Base-by-base conservation (phyloP, 352 stramenopile species). In the Pythium chondricola region DNA sequence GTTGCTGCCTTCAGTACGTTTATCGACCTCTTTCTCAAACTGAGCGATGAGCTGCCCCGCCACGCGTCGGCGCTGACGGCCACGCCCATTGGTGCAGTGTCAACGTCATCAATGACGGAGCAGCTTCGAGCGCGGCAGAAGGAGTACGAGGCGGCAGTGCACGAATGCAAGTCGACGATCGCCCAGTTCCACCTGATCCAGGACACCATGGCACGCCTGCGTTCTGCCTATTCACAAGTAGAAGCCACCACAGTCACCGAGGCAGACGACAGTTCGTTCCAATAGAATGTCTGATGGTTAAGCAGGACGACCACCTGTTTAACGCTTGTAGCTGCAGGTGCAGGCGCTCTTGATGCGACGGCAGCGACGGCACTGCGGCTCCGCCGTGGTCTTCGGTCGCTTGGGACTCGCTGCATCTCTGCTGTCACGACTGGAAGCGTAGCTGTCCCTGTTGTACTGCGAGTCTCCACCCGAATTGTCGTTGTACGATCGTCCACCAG, bases 11-110 rank as follows among this genome's bases (percentile, higher is more conserved):
- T 4, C 32, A 75, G 66, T 3, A 59, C 61, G 6, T 75, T 82
- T 47, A 67, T 82, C 18, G 59, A 74, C 24, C 37, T 83, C n/a
- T 79, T 85, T 27, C 51, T 63, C 24, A 70, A 73, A 49, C 58
- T 83, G 32, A 71, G 68, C 8, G 58, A 67, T 21, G 53, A 73
- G 42, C 45, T 83, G 0, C 68, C 66, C 17, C 56, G 52, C 13
- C 66, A 66, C 38, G 33, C 50, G 2, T 49, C 56, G 0, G 39
- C 10, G 13, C n/a, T 43, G 3, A 27, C 52, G 2, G 39, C 37
- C 13, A 40, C 38, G 18, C n/a, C n/a, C n/a, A 43, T 5, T 4
- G 20, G 33, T 13, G 14, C 33, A 4, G 10, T 13, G 14, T 14
- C 29, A 8, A 21, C 14, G 5, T 20, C 43, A 14, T 13, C 17